Conservation (phyloP, 139 green algal species). For the Edaphochlamys debaryana region DNA sequence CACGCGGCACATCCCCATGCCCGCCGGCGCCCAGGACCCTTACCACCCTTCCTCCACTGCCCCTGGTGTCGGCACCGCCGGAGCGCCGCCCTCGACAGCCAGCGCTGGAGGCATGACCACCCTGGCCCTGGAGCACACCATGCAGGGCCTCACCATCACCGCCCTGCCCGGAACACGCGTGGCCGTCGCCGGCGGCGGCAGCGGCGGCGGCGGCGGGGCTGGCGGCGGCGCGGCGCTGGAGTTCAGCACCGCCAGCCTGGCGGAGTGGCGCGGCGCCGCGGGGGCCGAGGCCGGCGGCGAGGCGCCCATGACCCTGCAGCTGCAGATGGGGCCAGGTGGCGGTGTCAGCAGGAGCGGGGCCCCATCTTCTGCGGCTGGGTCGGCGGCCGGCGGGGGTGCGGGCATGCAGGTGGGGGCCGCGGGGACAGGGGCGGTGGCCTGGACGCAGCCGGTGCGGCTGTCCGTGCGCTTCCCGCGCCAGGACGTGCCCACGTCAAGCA, state of each 20-base stretch:
- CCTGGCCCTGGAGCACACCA: background rate
- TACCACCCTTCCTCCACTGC: background rate
- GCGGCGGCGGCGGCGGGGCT: too few species aligned
- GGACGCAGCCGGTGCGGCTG: background rate
- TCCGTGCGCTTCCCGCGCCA: constrained; percentile 20
- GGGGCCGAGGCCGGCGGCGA: background rate
- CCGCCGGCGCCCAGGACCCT: background rate
- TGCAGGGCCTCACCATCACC: background rate
- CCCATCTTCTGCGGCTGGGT: background rate
- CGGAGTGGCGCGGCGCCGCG: background rate
- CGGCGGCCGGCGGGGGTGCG: background rate
- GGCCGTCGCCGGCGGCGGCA: too few species aligned
- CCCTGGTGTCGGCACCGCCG: background rate
- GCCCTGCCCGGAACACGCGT: too few species aligned
- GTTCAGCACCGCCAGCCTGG: constrained; percentile 14
- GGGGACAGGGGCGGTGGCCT: background rate
- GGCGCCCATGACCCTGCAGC: background rate
- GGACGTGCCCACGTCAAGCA: too few species aligned
- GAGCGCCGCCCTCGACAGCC: background rate
- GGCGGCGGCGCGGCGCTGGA: background rate
- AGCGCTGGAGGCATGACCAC: too few species aligned
- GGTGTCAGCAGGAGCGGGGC: background rate
- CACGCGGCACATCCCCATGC: background rate
- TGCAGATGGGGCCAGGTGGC: background rate
- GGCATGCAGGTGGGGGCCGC: background rate